Percentiles rank a stretch among this genome's conserved stretches.
Evolutionary conservation across 225 moss, liverwort and hornwort genomes (phyloP).

Genomic region (Sphagnum contortum): DNA sequence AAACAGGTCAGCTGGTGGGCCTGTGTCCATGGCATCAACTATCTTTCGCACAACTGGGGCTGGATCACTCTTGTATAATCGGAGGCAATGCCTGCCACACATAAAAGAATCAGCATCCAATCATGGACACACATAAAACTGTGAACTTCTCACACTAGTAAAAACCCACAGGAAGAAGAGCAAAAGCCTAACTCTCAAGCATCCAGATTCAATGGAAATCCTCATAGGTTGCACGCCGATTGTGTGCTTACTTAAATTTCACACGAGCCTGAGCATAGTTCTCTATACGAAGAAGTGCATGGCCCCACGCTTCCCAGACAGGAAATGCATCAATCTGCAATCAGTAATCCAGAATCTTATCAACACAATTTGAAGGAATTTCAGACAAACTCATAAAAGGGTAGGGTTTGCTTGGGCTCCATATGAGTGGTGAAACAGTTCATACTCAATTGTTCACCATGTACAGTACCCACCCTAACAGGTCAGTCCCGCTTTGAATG

Average conservation of each 20-base stretch:
- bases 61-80: conserved; percentile 59
- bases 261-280: conserved; percentile 83
- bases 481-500: too few species aligned
- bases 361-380: background rate
- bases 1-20: conserved; percentile 81
- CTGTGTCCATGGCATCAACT: conserved; percentile 77
- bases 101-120: conserved; percentile 4
- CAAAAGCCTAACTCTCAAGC: too few species aligned
- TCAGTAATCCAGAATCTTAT: background rate
- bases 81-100: conserved; percentile 67
- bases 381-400: background rate
- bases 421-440: too few species aligned
- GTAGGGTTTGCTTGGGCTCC: too few species aligned
- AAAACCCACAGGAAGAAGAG: too few species aligned
- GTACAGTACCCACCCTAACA: too few species aligned
- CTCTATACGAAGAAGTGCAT: conserved; percentile 85
- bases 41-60: conserved; percentile 75
- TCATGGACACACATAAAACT: too few species aligned
- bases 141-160: too few species aligned
- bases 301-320: conserved; percentile 98
- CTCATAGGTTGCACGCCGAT: too few species aligned
- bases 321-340: conserved; percentile 72
- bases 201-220: too few species aligned
- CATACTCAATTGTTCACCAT: too few species aligned
- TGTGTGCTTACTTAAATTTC: conserved; percentile 70